A percentile compares a stretch with the other conserved stretches of the same genome.
These are phyloP conservation scores for Cenchrus americanus DNA, from an alignment of 176 grass and related monocot genomes.

Conservation along the genomic window DNA sequence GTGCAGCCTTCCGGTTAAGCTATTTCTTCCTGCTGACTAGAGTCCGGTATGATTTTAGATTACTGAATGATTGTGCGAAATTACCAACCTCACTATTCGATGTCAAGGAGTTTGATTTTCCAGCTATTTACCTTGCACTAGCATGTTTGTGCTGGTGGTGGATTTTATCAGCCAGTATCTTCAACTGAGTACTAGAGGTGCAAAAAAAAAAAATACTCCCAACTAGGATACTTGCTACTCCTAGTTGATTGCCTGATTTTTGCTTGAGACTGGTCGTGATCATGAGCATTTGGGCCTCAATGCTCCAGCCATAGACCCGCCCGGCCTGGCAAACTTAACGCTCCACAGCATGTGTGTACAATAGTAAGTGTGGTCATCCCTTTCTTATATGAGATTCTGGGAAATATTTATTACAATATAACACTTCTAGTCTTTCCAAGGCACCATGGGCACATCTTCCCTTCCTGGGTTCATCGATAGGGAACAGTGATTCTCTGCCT, in stretches of 20 bases:
- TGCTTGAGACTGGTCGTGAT: background rate
- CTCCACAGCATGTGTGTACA: background rate
- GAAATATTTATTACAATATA: background rate
- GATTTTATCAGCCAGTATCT: background rate
- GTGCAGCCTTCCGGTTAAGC: background rate
- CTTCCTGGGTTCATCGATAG: background rate
- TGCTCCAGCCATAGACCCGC: background rate
- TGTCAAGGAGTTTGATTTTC: background rate
- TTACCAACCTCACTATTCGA: background rate
- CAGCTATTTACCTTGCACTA: background rate
- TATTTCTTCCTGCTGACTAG: background rate
- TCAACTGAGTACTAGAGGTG: background rate
- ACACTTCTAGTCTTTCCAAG: background rate
- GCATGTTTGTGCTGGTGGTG: background rate
- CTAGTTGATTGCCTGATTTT: no score
- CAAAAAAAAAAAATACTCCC: background rate
- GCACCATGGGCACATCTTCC: background rate
- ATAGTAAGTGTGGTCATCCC: background rate
- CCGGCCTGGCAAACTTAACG: background rate
- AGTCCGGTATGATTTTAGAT: no score
- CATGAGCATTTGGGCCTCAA: background rate
- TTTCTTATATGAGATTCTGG: background rate
- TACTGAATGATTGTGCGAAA: background rate
- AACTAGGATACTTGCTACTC: background rate
- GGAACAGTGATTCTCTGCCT: background rate